A percentile compares a stretch with the other conserved stretches of the same genome.
Conservation (phyloP, 441 rosid genomes). For the Francoa sonchifolia region DNA sequence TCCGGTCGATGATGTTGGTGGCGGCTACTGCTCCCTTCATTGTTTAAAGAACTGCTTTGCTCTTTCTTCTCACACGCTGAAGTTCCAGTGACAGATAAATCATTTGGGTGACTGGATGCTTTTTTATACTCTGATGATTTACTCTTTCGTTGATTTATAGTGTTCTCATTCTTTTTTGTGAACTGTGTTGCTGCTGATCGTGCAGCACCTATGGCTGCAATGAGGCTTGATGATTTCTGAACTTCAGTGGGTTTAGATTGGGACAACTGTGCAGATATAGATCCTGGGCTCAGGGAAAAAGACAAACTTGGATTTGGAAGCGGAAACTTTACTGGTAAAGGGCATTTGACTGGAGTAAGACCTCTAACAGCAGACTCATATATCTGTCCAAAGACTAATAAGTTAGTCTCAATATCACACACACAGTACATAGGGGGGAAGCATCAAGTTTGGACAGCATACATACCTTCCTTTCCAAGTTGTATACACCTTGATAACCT, state of each 20-base stretch:
- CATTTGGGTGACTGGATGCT: slow-evolving; percentile 7
- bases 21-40: slow-evolving; percentile 21
- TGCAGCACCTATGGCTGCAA: slow-evolving; percentile 68
- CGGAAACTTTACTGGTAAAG: slow-evolving; percentile 47
- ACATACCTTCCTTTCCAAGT: slow-evolving; percentile 77
- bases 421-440: neutral
- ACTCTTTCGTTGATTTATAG: slow-evolving; percentile 10
- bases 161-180: slow-evolving; percentile 30
- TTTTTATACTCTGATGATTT: slow-evolving; percentile 16
- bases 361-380: slow-evolving; percentile 68
- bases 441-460: neutral
- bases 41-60: slow-evolving; percentile 11
- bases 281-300: slow-evolving; percentile 70
- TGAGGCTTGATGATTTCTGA: slow-evolving; percentile 41
- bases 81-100: slow-evolving; percentile 12
- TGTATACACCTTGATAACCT: slow-evolving; percentile 69
- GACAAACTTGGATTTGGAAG: slow-evolving; percentile 54
- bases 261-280: slow-evolving; percentile 18
- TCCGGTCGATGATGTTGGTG: slow-evolving; percentile 14
- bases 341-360: slow-evolving; percentile 35
- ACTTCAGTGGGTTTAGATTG: slow-evolving; percentile 19
- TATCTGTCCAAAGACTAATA: slow-evolving; percentile 24
- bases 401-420: slow-evolving; percentile 1
- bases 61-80: slow-evolving; percentile 12
- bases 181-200: slow-evolving; percentile 69